Evolutionary conservation across 306 rosid species (phyloP).

Genomic region (Cajanus cajan): DNA sequence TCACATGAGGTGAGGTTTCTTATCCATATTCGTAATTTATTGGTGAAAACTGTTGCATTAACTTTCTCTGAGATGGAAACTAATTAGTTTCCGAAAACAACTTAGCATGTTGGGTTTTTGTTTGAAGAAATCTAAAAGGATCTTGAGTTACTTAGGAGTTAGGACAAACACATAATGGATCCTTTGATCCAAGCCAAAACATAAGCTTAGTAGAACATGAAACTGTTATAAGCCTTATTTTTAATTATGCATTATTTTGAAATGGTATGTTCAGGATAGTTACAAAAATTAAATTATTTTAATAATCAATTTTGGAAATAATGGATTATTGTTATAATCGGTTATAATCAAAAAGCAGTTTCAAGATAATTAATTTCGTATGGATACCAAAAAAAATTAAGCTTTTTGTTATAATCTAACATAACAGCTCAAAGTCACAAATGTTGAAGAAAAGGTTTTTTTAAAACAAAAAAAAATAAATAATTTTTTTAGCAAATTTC

Average conservation of each 20-base stretch:
- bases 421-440: too few species aligned
- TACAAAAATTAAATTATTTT: too few species aligned
- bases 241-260: neutral
- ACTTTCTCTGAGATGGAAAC: neutral
- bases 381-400: too few species aligned
- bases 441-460: too few species aligned
- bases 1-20: slow-evolving; percentile 71
- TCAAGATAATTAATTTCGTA: too few species aligned
- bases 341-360: too few species aligned
- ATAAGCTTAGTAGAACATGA: neutral
- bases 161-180: neutral
- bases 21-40: neutral
- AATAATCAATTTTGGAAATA: too few species aligned
- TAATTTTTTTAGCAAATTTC: too few species aligned
- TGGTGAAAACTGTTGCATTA: slow-evolving; percentile 14
- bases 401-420: too few species aligned
- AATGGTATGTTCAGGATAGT: too few species aligned
- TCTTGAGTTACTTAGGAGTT: neutral
- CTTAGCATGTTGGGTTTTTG: neutral
- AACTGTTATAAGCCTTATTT: neutral
- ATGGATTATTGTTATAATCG: too few species aligned
- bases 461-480: too few species aligned
- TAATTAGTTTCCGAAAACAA: neutral
- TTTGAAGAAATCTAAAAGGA: neutral
- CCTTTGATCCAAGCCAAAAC: neutral